A percentile compares a stretch with the other conserved stretches of the same genome.
Evolutionary conservation across 164 flowering plant genomes (phyloP).

Genomic region (Hamamelis virginiana): DNA sequence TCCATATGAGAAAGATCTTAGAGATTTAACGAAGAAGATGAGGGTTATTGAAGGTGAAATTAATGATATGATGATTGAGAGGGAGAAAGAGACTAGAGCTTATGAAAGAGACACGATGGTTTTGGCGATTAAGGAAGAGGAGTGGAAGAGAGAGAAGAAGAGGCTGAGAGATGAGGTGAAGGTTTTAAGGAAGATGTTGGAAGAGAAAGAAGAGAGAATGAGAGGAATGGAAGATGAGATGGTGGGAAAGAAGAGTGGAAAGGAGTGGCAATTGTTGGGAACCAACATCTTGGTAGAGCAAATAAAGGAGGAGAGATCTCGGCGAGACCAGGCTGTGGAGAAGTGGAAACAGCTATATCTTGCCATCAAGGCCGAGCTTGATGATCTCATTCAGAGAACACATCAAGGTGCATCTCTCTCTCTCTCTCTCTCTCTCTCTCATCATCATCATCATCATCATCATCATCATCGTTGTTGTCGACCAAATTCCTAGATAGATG

Average conservation of each 20-base stretch:
- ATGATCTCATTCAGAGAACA: conserved; percentile 69
- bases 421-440: background rate
- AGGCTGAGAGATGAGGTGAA: conserved; percentile 40
- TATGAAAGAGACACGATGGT: conserved; percentile 41
- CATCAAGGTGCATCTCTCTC: conserved; percentile 32
- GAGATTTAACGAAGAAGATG: conserved; percentile 31
- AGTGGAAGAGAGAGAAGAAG: conserved; percentile 58
- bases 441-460: no score
- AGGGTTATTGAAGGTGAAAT: conserved; percentile 39
- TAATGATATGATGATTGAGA: conserved; percentile 30
- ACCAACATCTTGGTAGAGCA: conserved; percentile 38
- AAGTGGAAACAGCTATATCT: conserved; percentile 84
- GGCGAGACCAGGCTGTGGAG: conserved; percentile 66
- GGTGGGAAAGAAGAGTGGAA: conserved; percentile 13
- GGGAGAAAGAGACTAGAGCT: conserved; percentile 36
- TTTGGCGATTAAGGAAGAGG: conserved; percentile 38
- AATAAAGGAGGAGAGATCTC: conserved; percentile 48
- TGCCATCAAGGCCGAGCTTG: conserved; percentile 77
- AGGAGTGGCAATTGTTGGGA: conserved; percentile 26
- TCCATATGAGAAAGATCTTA: conserved; percentile 1
- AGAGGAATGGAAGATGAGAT: conserved; percentile 19
- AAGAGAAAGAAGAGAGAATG: conserved; percentile 39
- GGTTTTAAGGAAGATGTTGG: conserved; percentile 27
- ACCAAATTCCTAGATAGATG: no score
- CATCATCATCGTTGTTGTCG: no score